These are phyloP conservation scores for Podaxis rugospora DNA, from an alignment of 768 basidiomycete genomes.

Conservation along the genomic window DNA sequence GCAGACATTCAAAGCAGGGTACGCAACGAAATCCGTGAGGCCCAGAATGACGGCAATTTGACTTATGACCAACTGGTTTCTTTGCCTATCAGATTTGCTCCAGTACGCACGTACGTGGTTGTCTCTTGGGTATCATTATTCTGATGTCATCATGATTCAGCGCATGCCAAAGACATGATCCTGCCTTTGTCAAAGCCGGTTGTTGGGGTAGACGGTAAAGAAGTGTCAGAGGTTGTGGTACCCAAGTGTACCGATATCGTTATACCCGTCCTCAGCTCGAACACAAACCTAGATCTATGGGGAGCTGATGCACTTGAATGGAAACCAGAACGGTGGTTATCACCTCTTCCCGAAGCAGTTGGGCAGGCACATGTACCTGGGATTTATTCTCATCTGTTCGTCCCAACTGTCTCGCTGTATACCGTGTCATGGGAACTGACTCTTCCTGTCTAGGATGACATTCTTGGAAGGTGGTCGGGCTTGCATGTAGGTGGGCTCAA, in stretches of 20 bases:
- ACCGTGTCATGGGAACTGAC: background rate
- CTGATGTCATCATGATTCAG: conserved; percentile 18
- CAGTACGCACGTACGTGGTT: conserved; percentile 12
- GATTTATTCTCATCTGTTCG: conserved; percentile 13
- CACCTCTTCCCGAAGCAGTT: conserved; percentile 26
- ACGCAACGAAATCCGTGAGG: conserved; percentile 33
- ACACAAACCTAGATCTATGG: conserved; percentile 25
- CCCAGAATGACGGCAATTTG: conserved; percentile 14
- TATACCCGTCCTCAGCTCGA: conserved; percentile 32
- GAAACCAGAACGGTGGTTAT: conserved; percentile 34
- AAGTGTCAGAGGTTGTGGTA: conserved; percentile 31
- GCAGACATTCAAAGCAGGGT: conserved; percentile 30
- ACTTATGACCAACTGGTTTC: conserved; percentile 18
- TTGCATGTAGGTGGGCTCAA: background rate
- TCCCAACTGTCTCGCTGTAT: background rate
- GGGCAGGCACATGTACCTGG: conserved; percentile 7
- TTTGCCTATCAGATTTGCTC: conserved; percentile 15
- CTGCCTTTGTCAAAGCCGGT: conserved; percentile 39
- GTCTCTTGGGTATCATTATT: background rate
- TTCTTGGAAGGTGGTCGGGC: background rate
- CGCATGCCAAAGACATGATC: conserved; percentile 27
- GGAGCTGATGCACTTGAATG: conserved; percentile 31
- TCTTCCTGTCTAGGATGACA: background rate
- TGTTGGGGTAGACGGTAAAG: conserved; percentile 28
- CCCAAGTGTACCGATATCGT: conserved; percentile 34